Conservation (phyloP, 495 filamentous ascomycete species). For the Penicillium goetzii region DNA sequence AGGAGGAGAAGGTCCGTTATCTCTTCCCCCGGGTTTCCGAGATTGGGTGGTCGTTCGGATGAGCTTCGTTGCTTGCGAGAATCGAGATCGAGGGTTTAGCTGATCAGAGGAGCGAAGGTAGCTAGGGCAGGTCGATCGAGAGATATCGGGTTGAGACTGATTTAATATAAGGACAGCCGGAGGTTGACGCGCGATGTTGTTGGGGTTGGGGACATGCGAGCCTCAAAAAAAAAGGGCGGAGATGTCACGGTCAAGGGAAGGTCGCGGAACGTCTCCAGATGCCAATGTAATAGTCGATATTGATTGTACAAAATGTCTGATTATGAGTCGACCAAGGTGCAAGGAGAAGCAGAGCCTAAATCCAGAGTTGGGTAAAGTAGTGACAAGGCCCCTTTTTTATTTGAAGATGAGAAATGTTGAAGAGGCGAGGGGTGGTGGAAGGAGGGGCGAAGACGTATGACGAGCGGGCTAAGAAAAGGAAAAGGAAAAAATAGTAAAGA, state of each 20-base stretch:
- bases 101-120: slow-evolving; percentile 5
- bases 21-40: not conserved
- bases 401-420: slow-evolving; percentile 24
- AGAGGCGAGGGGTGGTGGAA: slow-evolving; percentile 30
- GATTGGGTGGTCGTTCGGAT: not conserved
- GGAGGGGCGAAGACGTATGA: slow-evolving; percentile 31
- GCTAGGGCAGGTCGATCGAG: slow-evolving; percentile 1
- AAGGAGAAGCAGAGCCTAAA: not conserved
- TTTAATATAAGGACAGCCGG: not conserved
- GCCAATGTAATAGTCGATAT: not conserved
- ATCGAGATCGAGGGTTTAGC: not conserved
- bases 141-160: not conserved
- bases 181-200: not conserved
- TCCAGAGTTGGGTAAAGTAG: slow-evolving; percentile 3
- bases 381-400: slow-evolving; percentile 21
- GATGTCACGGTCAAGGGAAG: not conserved
- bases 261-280: not conserved
- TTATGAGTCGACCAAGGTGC: not conserved
- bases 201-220: slow-evolving; percentile 7
- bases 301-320: slow-evolving; percentile 1
- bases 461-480: slow-evolving; percentile 24
- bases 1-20: not conserved
- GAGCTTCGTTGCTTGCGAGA: not conserved
- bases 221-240: not conserved
- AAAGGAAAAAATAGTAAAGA: slow-evolving; percentile 27